A percentile compares a stretch with the other conserved stretches of the same genome.
Evolutionary conservation across 2,329 filamentous ascomycete genomes (phyloP).

Genomic region (Colletotrichum acutatum): DNA sequence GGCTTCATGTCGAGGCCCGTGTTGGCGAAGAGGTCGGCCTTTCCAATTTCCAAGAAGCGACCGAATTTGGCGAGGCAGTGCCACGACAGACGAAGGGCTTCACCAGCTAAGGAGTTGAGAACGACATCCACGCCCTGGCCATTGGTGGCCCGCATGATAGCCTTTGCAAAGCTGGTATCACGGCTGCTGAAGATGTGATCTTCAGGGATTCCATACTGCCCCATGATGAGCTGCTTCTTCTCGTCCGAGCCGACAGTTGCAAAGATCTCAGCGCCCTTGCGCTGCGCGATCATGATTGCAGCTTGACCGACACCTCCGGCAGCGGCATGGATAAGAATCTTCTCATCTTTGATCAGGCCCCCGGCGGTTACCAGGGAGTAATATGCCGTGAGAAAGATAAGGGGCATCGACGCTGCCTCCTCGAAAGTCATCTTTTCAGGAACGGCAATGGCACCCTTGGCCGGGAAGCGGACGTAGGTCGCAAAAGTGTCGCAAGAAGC

Average conservation of each 20-base stretch:
- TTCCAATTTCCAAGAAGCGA: constrained; percentile 58
- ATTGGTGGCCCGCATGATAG: constrained; percentile 42
- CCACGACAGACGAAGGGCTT: constrained; percentile 55
- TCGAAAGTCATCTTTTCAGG: constrained; percentile 51
- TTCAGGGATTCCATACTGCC: constrained; percentile 41
- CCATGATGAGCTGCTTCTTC: constrained; percentile 44
- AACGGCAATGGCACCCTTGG: constrained; percentile 45
- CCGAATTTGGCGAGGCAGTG: constrained; percentile 56
- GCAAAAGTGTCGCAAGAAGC: constrained; percentile 38
- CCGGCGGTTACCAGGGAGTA: constrained; percentile 42
- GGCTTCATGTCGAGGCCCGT: constrained; percentile 58
- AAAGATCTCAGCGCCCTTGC: constrained; percentile 53
- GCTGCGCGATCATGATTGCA: constrained; percentile 51
- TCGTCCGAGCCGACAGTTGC: constrained; percentile 48
- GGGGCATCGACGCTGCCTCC: constrained; percentile 46
- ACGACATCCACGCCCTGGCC: constrained; percentile 49
- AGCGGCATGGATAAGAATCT: constrained; percentile 52
- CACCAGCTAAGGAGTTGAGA: constrained; percentile 55
- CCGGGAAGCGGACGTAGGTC: constrained; percentile 38
- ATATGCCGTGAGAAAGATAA: constrained; percentile 44
- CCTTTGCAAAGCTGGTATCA: constrained; percentile 43
- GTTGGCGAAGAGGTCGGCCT: constrained; percentile 51
- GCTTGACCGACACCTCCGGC: constrained; percentile 52
- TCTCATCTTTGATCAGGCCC: constrained; percentile 49
- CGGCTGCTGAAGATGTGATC: constrained; percentile 43